Conservation (phyloP, 2,329 filamentous ascomycete genomes). For the Hymenoscyphus linearis region DNA sequence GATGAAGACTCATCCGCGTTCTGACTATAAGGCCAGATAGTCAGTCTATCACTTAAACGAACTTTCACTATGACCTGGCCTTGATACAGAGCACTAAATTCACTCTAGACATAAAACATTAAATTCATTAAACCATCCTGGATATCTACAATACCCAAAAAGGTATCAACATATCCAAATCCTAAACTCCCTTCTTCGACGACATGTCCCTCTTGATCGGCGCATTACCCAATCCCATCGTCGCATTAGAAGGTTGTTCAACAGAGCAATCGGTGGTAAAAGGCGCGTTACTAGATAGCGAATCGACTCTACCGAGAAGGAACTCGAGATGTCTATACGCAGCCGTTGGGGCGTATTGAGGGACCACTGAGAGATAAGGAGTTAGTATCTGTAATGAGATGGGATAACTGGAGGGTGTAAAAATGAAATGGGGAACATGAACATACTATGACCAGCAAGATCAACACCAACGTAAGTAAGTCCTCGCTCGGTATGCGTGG, state of each 20-base stretch:
- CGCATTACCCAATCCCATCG: not conserved
- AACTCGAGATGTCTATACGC: constrained; percentile 71
- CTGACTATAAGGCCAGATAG: too few relatives aligned
- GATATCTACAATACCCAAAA: too few relatives aligned
- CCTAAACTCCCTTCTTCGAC: not conserved
- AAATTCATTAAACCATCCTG: too few relatives aligned
- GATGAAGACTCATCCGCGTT: too few relatives aligned
- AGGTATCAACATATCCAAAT: too few relatives aligned
- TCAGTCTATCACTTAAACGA: too few relatives aligned
- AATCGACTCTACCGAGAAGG: constrained; percentile 63
- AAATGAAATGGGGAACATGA: not conserved
- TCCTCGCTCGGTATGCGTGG: constrained; percentile 66
- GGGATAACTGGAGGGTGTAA: too few relatives aligned
- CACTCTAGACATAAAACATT: too few relatives aligned
- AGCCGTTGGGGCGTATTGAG: constrained; percentile 63
- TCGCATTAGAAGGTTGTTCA: constrained; percentile 17
- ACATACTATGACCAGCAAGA: constrained; percentile 54
- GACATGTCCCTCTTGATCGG: not conserved
- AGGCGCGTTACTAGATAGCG: constrained; percentile 39
- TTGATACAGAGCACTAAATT: too few relatives aligned
- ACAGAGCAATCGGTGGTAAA: constrained; percentile 31
- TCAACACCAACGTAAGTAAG: constrained; percentile 65
- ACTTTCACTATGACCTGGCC: too few relatives aligned
- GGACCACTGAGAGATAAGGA: constrained; percentile 38
- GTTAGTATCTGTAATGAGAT: not conserved